Percentiles rank a stretch among this genome's conserved stretches.
Conservation (phyloP, 148 eudicot species). For the Polygonum aviculare region DNA sequence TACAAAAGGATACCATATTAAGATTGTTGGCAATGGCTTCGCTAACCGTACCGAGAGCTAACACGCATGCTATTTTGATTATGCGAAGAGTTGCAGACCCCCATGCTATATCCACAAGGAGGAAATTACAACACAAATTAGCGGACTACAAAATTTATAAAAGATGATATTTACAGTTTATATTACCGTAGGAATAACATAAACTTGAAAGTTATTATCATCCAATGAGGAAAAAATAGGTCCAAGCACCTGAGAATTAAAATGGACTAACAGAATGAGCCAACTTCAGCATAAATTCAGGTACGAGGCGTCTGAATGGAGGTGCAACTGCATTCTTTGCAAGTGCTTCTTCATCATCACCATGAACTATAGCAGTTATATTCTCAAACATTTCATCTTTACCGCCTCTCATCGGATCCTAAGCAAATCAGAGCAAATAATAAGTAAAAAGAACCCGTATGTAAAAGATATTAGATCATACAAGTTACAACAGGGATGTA, state of each 20-base stretch:
- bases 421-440: neutral
- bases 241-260: slow-evolving; percentile 19
- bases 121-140: neutral
- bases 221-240: neutral
- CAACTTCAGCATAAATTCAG: slow-evolving; percentile 74
- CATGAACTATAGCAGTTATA: slow-evolving; percentile 58
- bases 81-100: too few species aligned
- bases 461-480: neutral
- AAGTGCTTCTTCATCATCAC: slow-evolving; percentile 57
- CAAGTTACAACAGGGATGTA: neutral
- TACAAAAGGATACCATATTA: too few species aligned
- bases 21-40: too few species aligned
- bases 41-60: too few species aligned
- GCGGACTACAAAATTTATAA: neutral
- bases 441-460: neutral
- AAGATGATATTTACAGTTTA: neutral
- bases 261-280: slow-evolving; percentile 78
- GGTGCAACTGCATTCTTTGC: slow-evolving; percentile 57
- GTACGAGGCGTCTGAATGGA: slow-evolving; percentile 71
- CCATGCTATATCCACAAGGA: neutral
- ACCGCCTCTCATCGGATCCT: slow-evolving; percentile 99
- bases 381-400: slow-evolving; percentile 70
- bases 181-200: neutral
- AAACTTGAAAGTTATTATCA: neutral
- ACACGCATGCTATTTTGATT: too few species aligned